These are phyloP conservation scores for slime mould (Dictyostelium discoideum) DNA, from an alignment of 78 protist species.

Conservation along the genomic window dicty_2.7 NC_007089.4:5951001-5951500, in stretches of 20 bases:
- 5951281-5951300: too few species aligned
- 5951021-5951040: conserved; percentile 47
- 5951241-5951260: background rate
- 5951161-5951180: background rate
- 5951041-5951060: conserved; percentile 82
- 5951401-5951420: too few species aligned
- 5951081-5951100: conserved; percentile 90
- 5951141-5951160: too few species aligned
- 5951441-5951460: too few species aligned
- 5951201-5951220: background rate
- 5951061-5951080: conserved; percentile 89
- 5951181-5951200: background rate
- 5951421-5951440: too few species aligned
- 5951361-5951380: background rate
- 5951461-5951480: too few species aligned
- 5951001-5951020: conserved; percentile 86
- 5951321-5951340: too few species aligned
- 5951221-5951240: background rate
- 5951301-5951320: too few species aligned
- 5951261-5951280: background rate
- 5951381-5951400: too few species aligned
- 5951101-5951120: conserved; percentile 92
- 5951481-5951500: too few species aligned
- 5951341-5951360: background rate
- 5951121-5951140: conserved; percentile 41